Base-by-base conservation (phyloP, 2,329 filamentous ascomycete genomes). In the Aurifilum marmelostoma region DNA sequence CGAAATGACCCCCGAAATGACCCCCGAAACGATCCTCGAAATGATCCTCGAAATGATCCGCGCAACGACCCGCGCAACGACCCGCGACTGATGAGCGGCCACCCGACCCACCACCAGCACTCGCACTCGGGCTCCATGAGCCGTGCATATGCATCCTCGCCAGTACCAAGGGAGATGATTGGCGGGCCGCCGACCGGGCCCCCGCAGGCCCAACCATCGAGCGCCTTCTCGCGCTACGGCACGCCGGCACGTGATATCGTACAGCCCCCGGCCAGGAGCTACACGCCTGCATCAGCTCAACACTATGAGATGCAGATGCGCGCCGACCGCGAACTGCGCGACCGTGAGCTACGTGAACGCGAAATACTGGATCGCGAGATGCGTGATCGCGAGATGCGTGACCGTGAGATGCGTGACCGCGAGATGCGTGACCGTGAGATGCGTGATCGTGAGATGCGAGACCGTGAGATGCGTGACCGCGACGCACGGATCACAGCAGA, bases 31-130 rank as follows among this genome's bases (percentile, higher is more conserved):
- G 52, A 62, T n/a, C 39, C 24, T 21, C 21, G 59, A 1, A 41
- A 24, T n/a, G 59, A 62, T n/a, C n/a, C 24, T 6, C 21, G 59
- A 1, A 41, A 41, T 21, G 52, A 56, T 9, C 52, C 52, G 3
- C 27, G 52, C 2, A 56, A 56, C 27, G 59, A 62, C 12, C 34
- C 24, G 59, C 60, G 60, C 27, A 47, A 32, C 27, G 54, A 66
- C 3, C 64, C 64, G 2, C 24, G 65, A 5, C 18, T 71, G 41
- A 71, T 71, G 69, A 61, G 69, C 29, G 69, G 69, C 39, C 69
- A 71, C 50, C 64, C 69, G 18, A 52, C 63, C 24, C 69, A 71
- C 61, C 69, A 71, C 56, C 67, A 69, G 34, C 69, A 71, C 58
- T 67, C 69, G 24, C 69, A 71, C 34, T 71, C 69, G 21, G 69